Percentiles rank a stretch among this genome's conserved stretches.
phyloP scores from a whole-genome alignment of 345 rosid species.

The Adansonia digitata region DNA sequence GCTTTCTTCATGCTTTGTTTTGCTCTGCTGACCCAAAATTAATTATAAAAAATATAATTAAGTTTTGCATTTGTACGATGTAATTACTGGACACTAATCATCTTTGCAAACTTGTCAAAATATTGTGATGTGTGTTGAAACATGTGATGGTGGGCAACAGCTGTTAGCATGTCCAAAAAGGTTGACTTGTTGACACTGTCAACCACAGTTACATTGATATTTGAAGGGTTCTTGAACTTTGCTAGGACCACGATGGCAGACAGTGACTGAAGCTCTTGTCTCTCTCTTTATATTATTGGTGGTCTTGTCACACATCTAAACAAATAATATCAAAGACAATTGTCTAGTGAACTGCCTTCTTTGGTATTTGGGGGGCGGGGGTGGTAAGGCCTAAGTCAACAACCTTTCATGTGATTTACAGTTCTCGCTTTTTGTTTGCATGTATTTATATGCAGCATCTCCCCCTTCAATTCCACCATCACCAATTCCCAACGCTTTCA shows the following conservation, averaged over 20 bases:
- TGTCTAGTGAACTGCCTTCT: no score
- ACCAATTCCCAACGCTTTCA: neutral
- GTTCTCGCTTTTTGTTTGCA: slow-evolving; percentile 11
- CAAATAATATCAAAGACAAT: neutral
- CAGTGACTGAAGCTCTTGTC: slow-evolving; percentile 11
- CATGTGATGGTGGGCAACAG: slow-evolving; percentile 33
- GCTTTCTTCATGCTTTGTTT: no score
- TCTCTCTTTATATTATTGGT: no score
- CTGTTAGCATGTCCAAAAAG: slow-evolving; percentile 33
- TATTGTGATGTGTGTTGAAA: neutral
- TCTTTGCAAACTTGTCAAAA: slow-evolving; percentile 1
- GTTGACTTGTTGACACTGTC: slow-evolving; percentile 36
- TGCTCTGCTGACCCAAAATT: no score
- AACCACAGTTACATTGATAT: slow-evolving; percentile 24
- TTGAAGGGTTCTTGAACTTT: slow-evolving; percentile 10
- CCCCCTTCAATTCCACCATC: slow-evolving; percentile 3
- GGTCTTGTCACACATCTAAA: no score
- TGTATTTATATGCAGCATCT: slow-evolving; percentile 25
- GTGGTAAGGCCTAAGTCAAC: no score
- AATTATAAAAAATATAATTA: no score
- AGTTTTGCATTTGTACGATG: neutral
- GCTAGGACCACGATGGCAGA: slow-evolving; percentile 31
- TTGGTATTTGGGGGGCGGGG: no score
- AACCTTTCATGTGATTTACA: slow-evolving; percentile 14
- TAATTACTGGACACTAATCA: neutral